These are phyloP conservation scores for Carallia pectinifolia DNA, from an alignment of 345 rosid genomes.

Conservation along the genomic window DNA sequence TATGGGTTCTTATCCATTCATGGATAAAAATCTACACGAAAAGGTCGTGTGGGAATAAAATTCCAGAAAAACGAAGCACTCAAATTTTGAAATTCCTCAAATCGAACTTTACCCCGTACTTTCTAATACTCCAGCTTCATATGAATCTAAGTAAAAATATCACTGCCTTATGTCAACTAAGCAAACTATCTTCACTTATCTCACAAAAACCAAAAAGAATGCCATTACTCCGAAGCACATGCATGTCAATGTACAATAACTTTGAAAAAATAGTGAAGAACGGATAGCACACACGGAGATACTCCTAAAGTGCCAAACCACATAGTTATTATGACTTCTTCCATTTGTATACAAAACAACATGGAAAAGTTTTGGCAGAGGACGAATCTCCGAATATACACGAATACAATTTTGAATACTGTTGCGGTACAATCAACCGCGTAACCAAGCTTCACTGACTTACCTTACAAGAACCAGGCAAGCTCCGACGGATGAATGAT, in stretches of 20 bases:
- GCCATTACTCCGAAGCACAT: no score
- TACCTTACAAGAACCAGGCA: conserved; percentile 86
- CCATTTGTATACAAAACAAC: no score
- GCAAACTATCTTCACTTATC: conserved; percentile 37
- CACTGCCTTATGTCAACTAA: background rate
- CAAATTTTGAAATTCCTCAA: background rate
- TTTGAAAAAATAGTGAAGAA: no score
- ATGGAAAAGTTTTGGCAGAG: no score
- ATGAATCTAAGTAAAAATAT: background rate
- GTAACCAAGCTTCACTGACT: conserved; percentile 4
- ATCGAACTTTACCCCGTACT: background rate
- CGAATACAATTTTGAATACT: background rate
- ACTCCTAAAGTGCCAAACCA: no score
- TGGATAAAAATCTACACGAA: background rate
- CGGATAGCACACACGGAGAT: no score
- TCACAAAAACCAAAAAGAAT: conserved; percentile 48
- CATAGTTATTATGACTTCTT: no score
- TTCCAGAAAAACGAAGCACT: background rate
- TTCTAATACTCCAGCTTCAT: background rate
- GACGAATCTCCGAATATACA: background rate
- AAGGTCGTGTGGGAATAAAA: background rate
- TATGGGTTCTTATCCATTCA: background rate
- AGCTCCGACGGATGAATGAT: conserved; percentile 53
- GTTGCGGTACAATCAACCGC: background rate
- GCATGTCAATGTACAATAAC: no score